Evolutionary conservation across 306 rosid genomes (phyloP).

Genomic region (Castanopsis chinensis): DNA sequence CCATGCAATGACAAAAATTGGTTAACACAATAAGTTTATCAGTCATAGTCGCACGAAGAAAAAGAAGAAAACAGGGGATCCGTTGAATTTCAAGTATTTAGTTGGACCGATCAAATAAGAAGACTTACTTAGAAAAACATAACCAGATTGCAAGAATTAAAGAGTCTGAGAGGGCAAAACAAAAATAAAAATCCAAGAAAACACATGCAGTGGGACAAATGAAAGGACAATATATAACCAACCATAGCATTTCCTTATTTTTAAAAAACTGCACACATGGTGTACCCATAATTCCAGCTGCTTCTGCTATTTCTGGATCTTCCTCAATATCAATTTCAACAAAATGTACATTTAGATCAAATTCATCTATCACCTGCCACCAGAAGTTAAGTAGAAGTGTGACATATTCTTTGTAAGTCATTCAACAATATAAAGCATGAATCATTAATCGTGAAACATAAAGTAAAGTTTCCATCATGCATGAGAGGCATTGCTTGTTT

Average conservation of each 20-base stretch:
- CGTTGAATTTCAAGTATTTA: too few relatives aligned
- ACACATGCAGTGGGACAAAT: background rate
- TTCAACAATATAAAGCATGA: background rate
- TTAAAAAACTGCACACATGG: constrained; percentile 99
- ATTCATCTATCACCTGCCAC: constrained; percentile 84
- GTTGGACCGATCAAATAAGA: too few relatives aligned
- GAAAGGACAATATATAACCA: constrained; percentile 28
- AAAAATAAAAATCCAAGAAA: background rate
- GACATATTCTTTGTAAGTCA: background rate
- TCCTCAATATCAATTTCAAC: constrained; percentile 97
- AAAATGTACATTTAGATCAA: constrained; percentile 78
- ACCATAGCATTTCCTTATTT: constrained; percentile 87
- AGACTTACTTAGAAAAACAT: background rate
- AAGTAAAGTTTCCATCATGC: too few relatives aligned
- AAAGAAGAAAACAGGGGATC: too few relatives aligned
- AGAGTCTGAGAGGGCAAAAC: background rate
- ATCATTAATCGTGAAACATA: background rate
- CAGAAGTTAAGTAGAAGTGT: constrained; percentile 4
- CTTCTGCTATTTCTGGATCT: constrained; percentile 94
- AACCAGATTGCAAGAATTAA: background rate
- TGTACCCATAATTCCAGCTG: constrained; percentile 97
- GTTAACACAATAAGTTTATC: too few relatives aligned
- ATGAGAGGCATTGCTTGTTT: background rate
- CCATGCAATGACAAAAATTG: too few relatives aligned
- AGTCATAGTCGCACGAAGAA: too few relatives aligned